These are phyloP conservation scores for Trapa bicornis DNA, from an alignment of 345 rosid species.

Conservation along the genomic window DNA sequence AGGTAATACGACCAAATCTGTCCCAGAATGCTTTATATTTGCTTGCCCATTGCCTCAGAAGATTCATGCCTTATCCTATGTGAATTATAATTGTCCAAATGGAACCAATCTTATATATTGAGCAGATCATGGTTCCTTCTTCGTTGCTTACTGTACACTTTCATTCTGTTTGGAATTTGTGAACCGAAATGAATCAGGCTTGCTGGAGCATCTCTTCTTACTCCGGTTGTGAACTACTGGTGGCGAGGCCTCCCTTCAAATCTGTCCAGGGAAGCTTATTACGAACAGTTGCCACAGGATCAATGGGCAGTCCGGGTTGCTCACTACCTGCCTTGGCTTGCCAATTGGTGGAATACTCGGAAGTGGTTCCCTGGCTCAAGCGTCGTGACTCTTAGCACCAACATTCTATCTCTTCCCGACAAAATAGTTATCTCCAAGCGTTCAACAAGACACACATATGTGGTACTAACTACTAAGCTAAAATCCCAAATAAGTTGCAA, in stretches of 20 bases:
- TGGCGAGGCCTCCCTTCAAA: slow-evolving; percentile 44
- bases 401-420: slow-evolving; percentile 28
- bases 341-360: slow-evolving; percentile 66
- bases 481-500: no score
- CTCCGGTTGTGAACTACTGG: slow-evolving; percentile 52
- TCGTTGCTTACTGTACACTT: background rate
- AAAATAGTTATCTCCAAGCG: slow-evolving; percentile 20
- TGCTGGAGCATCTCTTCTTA: slow-evolving; percentile 40
- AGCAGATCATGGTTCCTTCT: background rate
- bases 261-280: slow-evolving; percentile 33
- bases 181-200: slow-evolving; percentile 21
- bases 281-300: slow-evolving; percentile 24
- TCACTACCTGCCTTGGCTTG: slow-evolving; percentile 53
- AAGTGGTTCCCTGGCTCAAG: slow-evolving; percentile 36
- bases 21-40: background rate
- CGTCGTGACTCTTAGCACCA: slow-evolving; percentile 16
- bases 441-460: slow-evolving; percentile 7
- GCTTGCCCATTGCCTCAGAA: background rate
- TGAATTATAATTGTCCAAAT: background rate
- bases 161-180: background rate
- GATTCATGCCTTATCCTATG: background rate
- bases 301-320: slow-evolving; percentile 52
- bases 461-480: slow-evolving; percentile 9
- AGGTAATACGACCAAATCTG: slow-evolving; percentile 21
- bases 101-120: background rate